Evolutionary conservation across 1,284 basidiomycete genomes (phyloP).

Genomic region (Naganishia albida): DNA sequence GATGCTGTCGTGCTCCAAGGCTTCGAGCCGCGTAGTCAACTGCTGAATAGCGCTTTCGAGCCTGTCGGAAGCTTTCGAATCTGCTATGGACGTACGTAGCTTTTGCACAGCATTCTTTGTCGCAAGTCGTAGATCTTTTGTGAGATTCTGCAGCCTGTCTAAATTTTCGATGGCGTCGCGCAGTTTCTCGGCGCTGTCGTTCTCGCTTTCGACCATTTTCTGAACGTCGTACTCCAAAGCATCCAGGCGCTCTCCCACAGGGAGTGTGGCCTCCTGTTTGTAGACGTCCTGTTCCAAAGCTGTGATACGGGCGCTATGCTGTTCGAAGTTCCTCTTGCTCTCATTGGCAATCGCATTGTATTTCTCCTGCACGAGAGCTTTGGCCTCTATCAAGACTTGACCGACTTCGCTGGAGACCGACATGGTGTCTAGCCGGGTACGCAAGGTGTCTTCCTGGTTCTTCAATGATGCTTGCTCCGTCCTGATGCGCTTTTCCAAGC

Average conservation of each 20-base stretch:
- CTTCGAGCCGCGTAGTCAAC: neutral
- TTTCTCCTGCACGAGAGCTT: neutral
- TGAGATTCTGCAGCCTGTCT: neutral
- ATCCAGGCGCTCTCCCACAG: constrained; percentile 3
- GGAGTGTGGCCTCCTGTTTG: neutral
- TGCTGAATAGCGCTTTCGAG: neutral
- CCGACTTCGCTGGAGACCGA: neutral
- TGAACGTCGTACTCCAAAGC: constrained; percentile 16
- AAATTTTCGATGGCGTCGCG: neutral
- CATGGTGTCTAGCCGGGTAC: neutral
- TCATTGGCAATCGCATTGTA: neutral
- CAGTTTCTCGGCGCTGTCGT: neutral
- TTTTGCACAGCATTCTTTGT: neutral
- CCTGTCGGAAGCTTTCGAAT: neutral
- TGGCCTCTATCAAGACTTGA: neutral
- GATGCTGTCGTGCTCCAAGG: neutral
- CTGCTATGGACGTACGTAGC: neutral
- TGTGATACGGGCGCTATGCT: neutral
- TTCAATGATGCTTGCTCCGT: neutral
- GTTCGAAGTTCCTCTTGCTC: constrained; percentile 13
- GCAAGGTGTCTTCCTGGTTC: neutral
- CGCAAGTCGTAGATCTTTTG: neutral
- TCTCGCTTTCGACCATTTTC: neutral
- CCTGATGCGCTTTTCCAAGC: neutral
- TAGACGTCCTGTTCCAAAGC: constrained; percentile 14